Evolutionary conservation across 306 rosid species (phyloP), one percentile per base, ranked within the genome.

Genomic region (Glycine latifolia): DNA sequence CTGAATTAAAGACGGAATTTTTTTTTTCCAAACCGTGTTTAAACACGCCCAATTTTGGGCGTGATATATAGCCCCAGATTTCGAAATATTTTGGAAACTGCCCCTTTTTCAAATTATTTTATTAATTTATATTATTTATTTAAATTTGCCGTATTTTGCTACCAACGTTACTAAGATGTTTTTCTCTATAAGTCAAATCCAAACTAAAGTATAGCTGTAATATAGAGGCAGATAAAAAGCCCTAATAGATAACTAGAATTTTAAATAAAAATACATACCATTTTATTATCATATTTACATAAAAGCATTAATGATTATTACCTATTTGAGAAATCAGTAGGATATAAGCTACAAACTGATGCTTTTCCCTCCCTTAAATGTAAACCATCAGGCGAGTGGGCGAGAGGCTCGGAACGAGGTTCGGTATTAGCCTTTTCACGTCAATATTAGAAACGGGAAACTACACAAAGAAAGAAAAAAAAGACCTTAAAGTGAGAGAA

Each of bases 331-430:
- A 66, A 44, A 78, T 37, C 1, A 53, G 33, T 8, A 54, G 0
- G 10, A 8, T n/a, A 60, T 60, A 69, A 76, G 20, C 37, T 35
- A 79, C 0, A 66, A 10, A 71, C 10, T 33, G 52, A 53, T 80
- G 17, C 7, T 39, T 70, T 85, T 80, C 7, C 50, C 59, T 43
- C n/a, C 76, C 67, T 87, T 86, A 59, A 52, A 91, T 75, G 74
- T 46, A 87, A 89, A 88, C 92, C 90, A 85, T 77, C 76, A 59
- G 54, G 90, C 53, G 79, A 74, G 78, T 75, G 44, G 35, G 84
- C 97, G 98, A 73, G 91, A 91, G 97, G 89, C 67, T 90, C 98
- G 99, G 99, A 88, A 85, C 67, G 78, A 87, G 92, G 78, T 90
- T 89, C 90, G 99, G 92, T 77, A 83, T 26, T 15, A 78, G 75